Evolutionary conservation across 768 basidiomycete genomes (phyloP).

Genomic region (Saitozyma podzolica): DNA sequence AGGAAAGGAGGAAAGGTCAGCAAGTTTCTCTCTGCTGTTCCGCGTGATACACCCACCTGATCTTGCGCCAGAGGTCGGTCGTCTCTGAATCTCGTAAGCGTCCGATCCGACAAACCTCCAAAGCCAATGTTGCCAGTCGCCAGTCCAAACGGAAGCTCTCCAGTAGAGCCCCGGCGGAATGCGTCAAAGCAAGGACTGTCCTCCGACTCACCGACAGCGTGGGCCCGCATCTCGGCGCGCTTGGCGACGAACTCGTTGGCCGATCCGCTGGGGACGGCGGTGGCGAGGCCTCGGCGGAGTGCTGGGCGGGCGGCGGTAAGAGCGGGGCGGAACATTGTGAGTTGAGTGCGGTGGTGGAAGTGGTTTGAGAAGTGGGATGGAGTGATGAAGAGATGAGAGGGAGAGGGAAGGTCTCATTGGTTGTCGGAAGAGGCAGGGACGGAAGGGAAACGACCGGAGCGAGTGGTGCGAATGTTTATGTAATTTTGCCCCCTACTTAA

Average conservation of each 20-base stretch:
- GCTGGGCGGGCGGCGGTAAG: constrained; percentile 9
- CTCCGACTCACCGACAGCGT: constrained; percentile 44
- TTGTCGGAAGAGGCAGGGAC: neutral
- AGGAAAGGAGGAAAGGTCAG: constrained; percentile 1
- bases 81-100: constrained; percentile 29
- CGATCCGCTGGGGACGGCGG: constrained; percentile 22
- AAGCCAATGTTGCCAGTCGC: too few species aligned
- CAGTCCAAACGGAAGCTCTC: neutral
- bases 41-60: constrained; percentile 20
- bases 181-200: too few species aligned
- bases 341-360: neutral
- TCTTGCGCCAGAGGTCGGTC: constrained; percentile 50
- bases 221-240: constrained; percentile 40
- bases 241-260: constrained; percentile 43
- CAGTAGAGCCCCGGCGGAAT: too few species aligned
- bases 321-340: constrained; percentile 27
- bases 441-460: neutral
- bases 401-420: constrained; percentile 1
- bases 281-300: constrained; percentile 10
- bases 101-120: neutral
- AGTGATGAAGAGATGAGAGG: constrained; percentile 3
- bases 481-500: neutral
- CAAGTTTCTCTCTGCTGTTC: neutral
- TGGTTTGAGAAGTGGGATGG: neutral
- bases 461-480: neutral